Evolutionary conservation across 805 yeast species (phyloP).

Genomic region (Scheffersomyces stipitis): DNA sequence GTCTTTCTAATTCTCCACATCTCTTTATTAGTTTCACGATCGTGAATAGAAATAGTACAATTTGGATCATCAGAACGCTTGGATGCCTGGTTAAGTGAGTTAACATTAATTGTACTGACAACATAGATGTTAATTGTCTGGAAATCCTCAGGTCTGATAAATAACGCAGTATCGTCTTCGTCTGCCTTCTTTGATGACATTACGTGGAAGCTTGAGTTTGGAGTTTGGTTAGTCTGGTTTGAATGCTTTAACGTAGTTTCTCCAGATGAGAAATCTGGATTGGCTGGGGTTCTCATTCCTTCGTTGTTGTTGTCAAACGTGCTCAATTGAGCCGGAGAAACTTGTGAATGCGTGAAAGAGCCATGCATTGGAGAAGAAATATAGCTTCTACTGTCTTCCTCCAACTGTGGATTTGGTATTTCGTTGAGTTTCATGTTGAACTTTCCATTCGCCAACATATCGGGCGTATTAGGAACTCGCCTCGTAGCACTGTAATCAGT

Average conservation of each 20-base stretch:
- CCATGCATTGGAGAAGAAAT: conserved; percentile 16
- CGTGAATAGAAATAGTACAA: conserved; percentile 62
- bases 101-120: conserved; percentile 44
- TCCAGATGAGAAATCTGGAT: not conserved
- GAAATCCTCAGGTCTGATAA: conserved; percentile 60
- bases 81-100: conserved; percentile 28
- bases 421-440: not conserved
- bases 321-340: not conserved
- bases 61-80: conserved; percentile 56
- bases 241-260: not conserved
- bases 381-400: conserved; percentile 9
- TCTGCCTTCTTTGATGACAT: conserved; percentile 18
- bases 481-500: not conserved
- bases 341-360: conserved; percentile 6
- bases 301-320: not conserved
- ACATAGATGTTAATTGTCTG: conserved; percentile 49
- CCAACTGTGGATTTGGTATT: not conserved
- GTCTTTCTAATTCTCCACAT: conserved; percentile 75
- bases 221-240: conserved; percentile 10
- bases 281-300: not conserved
- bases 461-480: not conserved
- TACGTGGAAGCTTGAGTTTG: conserved; percentile 15
- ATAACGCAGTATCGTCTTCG: conserved; percentile 47
- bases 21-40: conserved; percentile 59
- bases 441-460: not conserved